Percentiles rank a stretch among this genome's conserved stretches.
These are phyloP conservation scores for Madurella mycetomatis DNA, from an alignment of 2,329 filamentous ascomycete genomes.

Conservation along the genomic window DNA sequence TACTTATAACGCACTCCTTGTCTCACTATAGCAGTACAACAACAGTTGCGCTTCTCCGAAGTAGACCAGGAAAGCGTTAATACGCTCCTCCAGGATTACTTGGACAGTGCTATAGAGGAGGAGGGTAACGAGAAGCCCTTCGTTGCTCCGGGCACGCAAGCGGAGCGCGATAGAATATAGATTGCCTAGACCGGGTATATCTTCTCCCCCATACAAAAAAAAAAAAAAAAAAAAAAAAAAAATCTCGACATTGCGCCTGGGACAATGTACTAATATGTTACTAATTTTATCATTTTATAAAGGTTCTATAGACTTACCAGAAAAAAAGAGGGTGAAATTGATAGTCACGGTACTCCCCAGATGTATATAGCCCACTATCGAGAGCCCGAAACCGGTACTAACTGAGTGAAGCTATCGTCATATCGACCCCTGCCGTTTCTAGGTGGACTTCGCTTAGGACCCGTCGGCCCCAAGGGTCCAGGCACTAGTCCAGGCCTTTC, in stretches of 20 bases:
- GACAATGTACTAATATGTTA: not conserved
- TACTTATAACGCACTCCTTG: too few species aligned
- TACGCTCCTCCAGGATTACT: too few species aligned
- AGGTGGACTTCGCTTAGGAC: conserved; percentile 4
- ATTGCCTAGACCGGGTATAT: too few species aligned
- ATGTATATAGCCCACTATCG: not conserved
- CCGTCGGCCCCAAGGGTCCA: not conserved
- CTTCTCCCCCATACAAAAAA: not conserved
- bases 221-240: too few species aligned
- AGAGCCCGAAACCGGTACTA: not conserved
- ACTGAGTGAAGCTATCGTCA: conserved; percentile 1
- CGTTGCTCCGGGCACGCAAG: too few species aligned
- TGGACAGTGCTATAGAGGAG: not conserved
- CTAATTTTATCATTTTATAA: conserved; percentile 4
- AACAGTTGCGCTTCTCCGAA: too few species aligned
- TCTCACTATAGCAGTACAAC: too few species aligned
- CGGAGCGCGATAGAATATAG: too few species aligned
- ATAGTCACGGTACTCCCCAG: not conserved
- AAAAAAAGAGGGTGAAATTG: not conserved
- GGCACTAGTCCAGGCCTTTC: not conserved
- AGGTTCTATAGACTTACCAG: conserved; percentile 5
- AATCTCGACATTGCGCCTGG: not conserved
- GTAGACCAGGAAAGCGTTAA: too few species aligned
- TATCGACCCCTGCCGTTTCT: conserved; percentile 2
- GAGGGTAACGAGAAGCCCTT: not conserved